Evolutionary conservation across 768 basidiomycete genomes (phyloP), one percentile per base, ranked within the genome.

Genomic region (Rhodotorula graminis): DNA sequence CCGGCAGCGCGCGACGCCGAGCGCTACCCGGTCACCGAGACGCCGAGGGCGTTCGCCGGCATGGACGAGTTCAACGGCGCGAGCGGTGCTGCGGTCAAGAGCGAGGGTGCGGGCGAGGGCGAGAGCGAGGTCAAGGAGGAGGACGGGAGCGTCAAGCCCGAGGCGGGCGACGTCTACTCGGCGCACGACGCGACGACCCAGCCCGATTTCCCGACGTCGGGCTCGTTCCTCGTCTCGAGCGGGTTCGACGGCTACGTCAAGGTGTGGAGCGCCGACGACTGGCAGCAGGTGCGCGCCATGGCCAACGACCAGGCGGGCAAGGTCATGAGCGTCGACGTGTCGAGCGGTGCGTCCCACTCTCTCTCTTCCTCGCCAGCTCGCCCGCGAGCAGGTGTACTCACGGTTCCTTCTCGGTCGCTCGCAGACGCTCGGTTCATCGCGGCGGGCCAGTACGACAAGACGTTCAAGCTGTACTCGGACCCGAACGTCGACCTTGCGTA

Each of bases 231-330:
- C 70, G 93, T 91, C 8, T 92, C 91, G 76, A 84, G 91, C 8
- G 94, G 96, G 8, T 98, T 97, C 80, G 96, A 99, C 79, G 92
- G 93, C 10, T 87, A 90, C 69, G 91, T 99, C 79, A 93, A 96
- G 81, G 79, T 99, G 67, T 99, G 96, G 96, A 91, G 89, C 78
- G 91, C 94, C 60, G 96, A 98, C 80, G 96, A 99, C 79, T 99
- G 96, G 96, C 93, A 92, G 78, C 83, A 94, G 57, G 85, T 96
- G 64, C 86, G 89, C 73, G 90, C 90, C 57, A 84, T 99, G 69
- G 88, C 92, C 64, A 94, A 93, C 31, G 95, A 98, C 79, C 89
- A 90, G 40, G 77, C 79, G 27, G 93, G 94, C n/a, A 98, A 97
- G 82, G 94, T 97, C 71, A 99, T 98, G 96, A 92, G 91, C 14